Base-by-base conservation (phyloP, 208 protist genomes). In the Trypanosomatidae sp. region DNA sequence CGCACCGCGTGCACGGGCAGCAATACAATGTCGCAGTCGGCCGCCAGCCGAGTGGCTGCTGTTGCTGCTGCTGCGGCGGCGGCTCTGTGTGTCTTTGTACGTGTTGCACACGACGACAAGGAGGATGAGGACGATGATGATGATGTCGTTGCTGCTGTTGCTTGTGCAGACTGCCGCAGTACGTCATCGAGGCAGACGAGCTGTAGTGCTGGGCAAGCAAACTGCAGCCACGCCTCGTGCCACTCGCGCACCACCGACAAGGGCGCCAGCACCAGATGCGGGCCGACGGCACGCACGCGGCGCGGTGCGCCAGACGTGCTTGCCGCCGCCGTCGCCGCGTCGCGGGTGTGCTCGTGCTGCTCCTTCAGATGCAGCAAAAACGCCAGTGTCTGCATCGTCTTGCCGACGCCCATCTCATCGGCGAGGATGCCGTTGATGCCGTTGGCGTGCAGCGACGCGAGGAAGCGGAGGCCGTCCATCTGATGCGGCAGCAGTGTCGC, bases 331-430 rank as follows among this genome's bases (percentile, higher is more conserved):
- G 81, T 81, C 33, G 71, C 58, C n/a, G n/a, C n/a, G n/a, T n/a
- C n/a, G n/a, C n/a, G n/a, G n/a, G n/a, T n/a, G n/a, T n/a, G n/a
- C n/a, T n/a, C n/a, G n/a, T n/a, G n/a, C 37, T 95, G 72, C 42
- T 74, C 61, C 0, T 88, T 88, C 45, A 96, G 92, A 78, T 87
- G 69, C 48, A 67, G 83, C 13, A 97, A 61, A 21, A 95, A 45
- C 0, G 89, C 73, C 51, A 98, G 97, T 0, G 93, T 97, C 64
- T 97, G 91, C 21, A 98, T 75, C 2, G 95, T 98, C 51, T 98
- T 98, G 24, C 96, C 96, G 4, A 97, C 70, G 30, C 96, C 83
- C 97, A 98, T 98, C 63, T 99, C 97, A 72, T 99, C 97, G 0
- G 96, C 97, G 0, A 99, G 65, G 46, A 99, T 97, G 32, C 95